Base-by-base conservation (phyloP, 176 grass and related monocot species). In the Coix lacrymajobi region DNA sequence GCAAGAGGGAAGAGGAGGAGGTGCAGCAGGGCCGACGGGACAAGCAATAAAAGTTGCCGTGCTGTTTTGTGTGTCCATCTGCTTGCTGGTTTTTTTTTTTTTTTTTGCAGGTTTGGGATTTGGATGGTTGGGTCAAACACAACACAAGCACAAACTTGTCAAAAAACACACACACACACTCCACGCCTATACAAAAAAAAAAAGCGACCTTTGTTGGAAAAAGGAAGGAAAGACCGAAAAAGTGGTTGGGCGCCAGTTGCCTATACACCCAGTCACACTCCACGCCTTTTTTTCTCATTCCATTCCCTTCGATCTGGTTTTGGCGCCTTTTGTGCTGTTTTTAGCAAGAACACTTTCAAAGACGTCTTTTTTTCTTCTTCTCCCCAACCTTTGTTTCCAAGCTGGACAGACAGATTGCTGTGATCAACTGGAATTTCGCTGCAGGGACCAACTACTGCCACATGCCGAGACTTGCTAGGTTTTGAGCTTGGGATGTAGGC, bases 1-100 rank as follows among this genome's bases (percentile, higher is more conserved):
- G 17, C 8, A 24, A 8, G 30, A 11, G 17, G 14, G 17, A 7
- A 3, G 24, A 8, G 20, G 3, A 3, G 19, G 33, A 40, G 28
- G 19, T 26, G 44, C 29, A 17, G 36, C 6, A 4, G 29, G 44
- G 1, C 3, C 7, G n/a, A 36, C 49, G 58, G 79, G 56, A 81
- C 33, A 58, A 81, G 79, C 79, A 81, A 81, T 57, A 58, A 70
- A 81, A 52, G 57, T 71, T 40, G 79, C 32, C 32, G 52, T 38
- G 78, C 48, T 20, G 19, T 54, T 39, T 3, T 20, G 4, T 20
- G 5, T 34, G 29, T 48, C 29, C 19, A 49, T 33, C 41, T 12
- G 30, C 19, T 66, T 25, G 11, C 62, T n/a, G 29, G 30, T 31
- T n/a, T 15, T 36, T 56, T 6, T 14, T 7, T 4, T 7, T 11